Percentiles rank a stretch among this genome's conserved stretches.
Conservation (phyloP, 1,139 yeast genomes). For the Maudiozyma humilis region DNA sequence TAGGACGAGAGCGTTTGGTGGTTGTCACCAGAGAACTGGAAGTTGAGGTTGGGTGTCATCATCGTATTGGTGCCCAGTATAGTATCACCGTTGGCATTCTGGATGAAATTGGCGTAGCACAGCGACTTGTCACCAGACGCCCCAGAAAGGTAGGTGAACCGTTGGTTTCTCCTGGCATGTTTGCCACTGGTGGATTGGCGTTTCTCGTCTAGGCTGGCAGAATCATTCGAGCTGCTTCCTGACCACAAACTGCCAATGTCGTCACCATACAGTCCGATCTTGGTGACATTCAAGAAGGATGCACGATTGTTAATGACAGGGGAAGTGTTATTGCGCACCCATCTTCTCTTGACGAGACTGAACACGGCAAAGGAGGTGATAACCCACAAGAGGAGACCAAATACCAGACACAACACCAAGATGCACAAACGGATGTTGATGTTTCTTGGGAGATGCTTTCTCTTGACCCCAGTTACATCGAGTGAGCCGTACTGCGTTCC, state of each 20-base stretch:
- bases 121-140: background rate
- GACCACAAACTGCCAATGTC: conserved; percentile 6
- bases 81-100: conserved; percentile 4
- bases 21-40: background rate
- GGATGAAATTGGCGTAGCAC: conserved; percentile 1
- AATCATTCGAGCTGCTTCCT: conserved; percentile 2
- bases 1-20: background rate
- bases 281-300: background rate
- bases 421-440: conserved; percentile 4
- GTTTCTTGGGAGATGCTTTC: background rate
- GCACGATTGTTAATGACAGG: background rate
- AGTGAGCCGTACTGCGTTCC: conserved; percentile 4
- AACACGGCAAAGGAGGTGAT: conserved; percentile 1
- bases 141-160: background rate
- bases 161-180: background rate
- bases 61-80: background rate
- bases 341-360: conserved; percentile 1
- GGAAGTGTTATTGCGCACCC: background rate
- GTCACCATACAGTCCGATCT: conserved; percentile 3
- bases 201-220: conserved; percentile 1
- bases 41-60: background rate
- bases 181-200: background rate
- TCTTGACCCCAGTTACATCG: conserved; percentile 1
- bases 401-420: background rate
- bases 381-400: conserved; percentile 7